These are phyloP conservation scores for Dactylellina haptotyla DNA, from an alignment of 2,329 filamentous ascomycete genomes.

Conservation along the genomic window DNA sequence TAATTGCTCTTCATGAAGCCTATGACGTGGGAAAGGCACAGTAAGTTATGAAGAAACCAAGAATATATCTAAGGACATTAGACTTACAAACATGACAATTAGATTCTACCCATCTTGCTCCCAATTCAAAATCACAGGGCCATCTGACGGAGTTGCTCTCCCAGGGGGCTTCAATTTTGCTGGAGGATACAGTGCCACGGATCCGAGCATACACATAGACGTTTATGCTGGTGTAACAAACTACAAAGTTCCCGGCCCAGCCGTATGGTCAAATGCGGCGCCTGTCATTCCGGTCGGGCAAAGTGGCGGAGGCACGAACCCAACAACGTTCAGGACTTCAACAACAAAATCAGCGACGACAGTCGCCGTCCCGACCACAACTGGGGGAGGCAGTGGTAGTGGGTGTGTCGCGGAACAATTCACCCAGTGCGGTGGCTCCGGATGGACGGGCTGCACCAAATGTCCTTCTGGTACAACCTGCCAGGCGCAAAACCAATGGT, in stretches of 20 bases:
- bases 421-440: conserved; percentile 3
- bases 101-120: conserved; percentile 63
- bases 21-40: conserved; percentile 44
- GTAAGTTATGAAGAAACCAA: neutral
- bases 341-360: conserved; percentile 2
- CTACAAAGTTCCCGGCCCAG: conserved; percentile 55
- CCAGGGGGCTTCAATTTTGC: conserved; percentile 65
- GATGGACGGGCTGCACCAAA: conserved; percentile 19
- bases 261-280: conserved; percentile 40
- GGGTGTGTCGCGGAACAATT: conserved; percentile 1
- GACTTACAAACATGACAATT: conserved; percentile 10
- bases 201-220: conserved; percentile 62
- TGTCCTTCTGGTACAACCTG: conserved; percentile 9
- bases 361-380: neutral
- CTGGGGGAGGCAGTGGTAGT: neutral
- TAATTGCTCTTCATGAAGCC: conserved; percentile 64
- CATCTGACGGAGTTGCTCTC: conserved; percentile 55
- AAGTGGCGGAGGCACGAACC: neutral
- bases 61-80: neutral
- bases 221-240: conserved; percentile 43
- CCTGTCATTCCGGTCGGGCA: neutral
- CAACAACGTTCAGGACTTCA: conserved; percentile 59
- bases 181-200: conserved; percentile 61
- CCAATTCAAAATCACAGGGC: conserved; percentile 62
- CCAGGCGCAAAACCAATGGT: conserved; percentile 16